phyloP scores from a whole-genome alignment of 192 early-diverging fungal species.

The Glomus cerebriforme region DNA sequence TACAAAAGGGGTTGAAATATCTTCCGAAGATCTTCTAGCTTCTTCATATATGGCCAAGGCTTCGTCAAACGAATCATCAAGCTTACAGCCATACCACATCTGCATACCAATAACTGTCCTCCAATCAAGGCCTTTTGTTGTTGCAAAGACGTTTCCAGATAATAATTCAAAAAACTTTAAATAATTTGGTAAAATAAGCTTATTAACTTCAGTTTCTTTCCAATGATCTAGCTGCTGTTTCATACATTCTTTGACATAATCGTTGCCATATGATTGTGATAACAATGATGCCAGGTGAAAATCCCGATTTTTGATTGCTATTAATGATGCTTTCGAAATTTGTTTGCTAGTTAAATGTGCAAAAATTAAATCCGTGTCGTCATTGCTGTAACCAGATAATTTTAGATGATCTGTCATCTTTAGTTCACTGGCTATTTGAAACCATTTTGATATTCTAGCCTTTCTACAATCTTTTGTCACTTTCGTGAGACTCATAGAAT shows the following conservation, averaged over 20 bases:
- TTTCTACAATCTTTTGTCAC: not conserved
- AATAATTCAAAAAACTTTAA: conserved; percentile 60
- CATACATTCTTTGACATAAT: conserved; percentile 43
- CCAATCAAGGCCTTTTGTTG: conserved; percentile 64
- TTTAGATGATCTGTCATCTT: conserved; percentile 47
- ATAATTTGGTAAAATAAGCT: conserved; percentile 41
- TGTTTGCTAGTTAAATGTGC: conserved; percentile 38
- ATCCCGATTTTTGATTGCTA: conserved; percentile 62
- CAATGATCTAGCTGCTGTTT: conserved; percentile 48
- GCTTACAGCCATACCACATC: conserved; percentile 60
- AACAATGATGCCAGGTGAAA: conserved; percentile 78
- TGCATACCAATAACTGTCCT: conserved; percentile 60
- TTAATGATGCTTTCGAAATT: conserved; percentile 63
- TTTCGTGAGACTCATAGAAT: not conserved
- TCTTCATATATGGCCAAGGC: conserved; percentile 36
- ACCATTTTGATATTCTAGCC: conserved; percentile 49
- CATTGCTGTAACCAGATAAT: conserved; percentile 30
- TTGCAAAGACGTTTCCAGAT: conserved; percentile 42
- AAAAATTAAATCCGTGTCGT: conserved; percentile 51
- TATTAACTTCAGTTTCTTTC: conserved; percentile 27
- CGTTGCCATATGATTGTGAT: conserved; percentile 69
- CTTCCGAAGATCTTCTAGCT: conserved; percentile 24
- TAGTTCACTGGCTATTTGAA: conserved; percentile 56
- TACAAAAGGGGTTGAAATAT: conserved; percentile 41
- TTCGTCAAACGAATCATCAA: conserved; percentile 40